phyloP scores from a whole-genome alignment of 2,329 filamentous ascomycete genomes.

The Ramularia collo-cygni region DNA sequence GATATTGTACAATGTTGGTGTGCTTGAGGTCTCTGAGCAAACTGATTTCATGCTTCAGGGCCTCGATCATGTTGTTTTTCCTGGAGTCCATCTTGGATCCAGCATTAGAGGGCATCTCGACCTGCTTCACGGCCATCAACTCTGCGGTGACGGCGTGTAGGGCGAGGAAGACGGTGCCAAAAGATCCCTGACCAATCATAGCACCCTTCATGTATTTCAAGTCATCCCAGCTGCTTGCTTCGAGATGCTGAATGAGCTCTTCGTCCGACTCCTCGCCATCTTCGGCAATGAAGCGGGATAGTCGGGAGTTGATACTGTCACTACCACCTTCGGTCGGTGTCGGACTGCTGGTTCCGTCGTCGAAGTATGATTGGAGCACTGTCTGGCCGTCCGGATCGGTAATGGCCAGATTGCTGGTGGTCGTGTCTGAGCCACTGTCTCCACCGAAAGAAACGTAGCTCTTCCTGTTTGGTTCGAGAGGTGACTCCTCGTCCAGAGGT shows the following conservation, averaged over 20 bases:
- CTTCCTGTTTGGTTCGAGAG: slow-evolving; percentile 80
- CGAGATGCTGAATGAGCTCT: slow-evolving; percentile 81
- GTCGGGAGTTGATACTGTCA: slow-evolving; percentile 71
- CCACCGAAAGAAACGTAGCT: slow-evolving; percentile 84
- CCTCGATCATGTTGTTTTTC: slow-evolving; percentile 98
- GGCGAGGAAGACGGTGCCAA: slow-evolving; percentile 90
- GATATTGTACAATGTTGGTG: slow-evolving; percentile 95
- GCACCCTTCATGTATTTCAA: slow-evolving; percentile 99
- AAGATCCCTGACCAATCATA: slow-evolving; percentile 92
- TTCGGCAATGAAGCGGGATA: slow-evolving; percentile 77
- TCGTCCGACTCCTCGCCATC: slow-evolving; percentile 90
- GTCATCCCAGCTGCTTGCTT: slow-evolving; percentile 90
- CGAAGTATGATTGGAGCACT: slow-evolving; percentile 71
- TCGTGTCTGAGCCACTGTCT: slow-evolving; percentile 60
- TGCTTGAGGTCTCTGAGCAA: slow-evolving; percentile 91
- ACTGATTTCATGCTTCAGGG: slow-evolving; percentile 91
- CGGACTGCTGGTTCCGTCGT: slow-evolving; percentile 65
- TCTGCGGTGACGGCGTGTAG: slow-evolving; percentile 94
- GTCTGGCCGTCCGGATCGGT: slow-evolving; percentile 70
- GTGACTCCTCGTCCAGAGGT: slow-evolving; percentile 83
- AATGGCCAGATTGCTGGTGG: slow-evolving; percentile 62
- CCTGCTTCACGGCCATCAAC: slow-evolving; percentile 96
- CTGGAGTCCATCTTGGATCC: slow-evolving; percentile 73
- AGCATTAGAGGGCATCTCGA: slow-evolving; percentile 77
- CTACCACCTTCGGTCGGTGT: slow-evolving; percentile 40